Conservation (phyloP, 441 rosid genomes). For the Erodium moschatum region DNA sequence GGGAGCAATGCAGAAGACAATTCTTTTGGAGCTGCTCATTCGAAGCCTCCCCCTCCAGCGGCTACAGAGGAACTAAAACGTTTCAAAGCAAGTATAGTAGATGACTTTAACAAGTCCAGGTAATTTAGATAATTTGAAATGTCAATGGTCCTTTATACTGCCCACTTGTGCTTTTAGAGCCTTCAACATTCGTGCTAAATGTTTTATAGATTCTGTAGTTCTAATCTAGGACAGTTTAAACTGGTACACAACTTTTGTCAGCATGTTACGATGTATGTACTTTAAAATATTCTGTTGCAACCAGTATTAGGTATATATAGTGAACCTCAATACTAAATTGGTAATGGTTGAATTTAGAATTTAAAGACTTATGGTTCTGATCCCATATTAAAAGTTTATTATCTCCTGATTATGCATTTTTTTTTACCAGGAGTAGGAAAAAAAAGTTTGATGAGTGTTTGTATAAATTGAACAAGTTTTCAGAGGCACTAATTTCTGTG, state of each 20-base stretch:
- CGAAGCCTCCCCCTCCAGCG: conserved; percentile 36
- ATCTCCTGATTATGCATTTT: conserved; percentile 20
- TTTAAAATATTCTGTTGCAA: not conserved
- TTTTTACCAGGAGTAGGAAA: conserved; percentile 33
- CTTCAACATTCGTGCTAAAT: not conserved
- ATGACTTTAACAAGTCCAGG: conserved; percentile 40
- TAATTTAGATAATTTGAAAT: conserved; percentile 20
- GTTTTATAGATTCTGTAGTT: conserved; percentile 8
- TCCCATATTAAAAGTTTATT: not conserved
- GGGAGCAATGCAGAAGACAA: conserved; percentile 36
- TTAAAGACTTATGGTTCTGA: too few species aligned
- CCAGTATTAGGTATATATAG: not conserved
- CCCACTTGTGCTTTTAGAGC: conserved; percentile 8
- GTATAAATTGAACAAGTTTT: conserved; percentile 29
- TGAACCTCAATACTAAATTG: conserved; percentile 1
- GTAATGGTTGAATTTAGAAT: not conserved
- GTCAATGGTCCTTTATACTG: conserved; percentile 7
- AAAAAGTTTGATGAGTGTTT: conserved; percentile 36
- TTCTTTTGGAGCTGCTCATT: conserved; percentile 38
- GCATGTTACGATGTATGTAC: not conserved
- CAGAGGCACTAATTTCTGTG: conserved; percentile 31
- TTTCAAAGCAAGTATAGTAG: conserved; percentile 32
- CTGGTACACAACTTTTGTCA: conserved; percentile 5
- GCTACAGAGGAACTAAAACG: conserved; percentile 46
- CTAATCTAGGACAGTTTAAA: not conserved